Evolutionary conservation across 2,329 filamentous ascomycete species (phyloP), one percentile per base, ranked within the genome.

Genomic region (Didymella keratinophila): DNA sequence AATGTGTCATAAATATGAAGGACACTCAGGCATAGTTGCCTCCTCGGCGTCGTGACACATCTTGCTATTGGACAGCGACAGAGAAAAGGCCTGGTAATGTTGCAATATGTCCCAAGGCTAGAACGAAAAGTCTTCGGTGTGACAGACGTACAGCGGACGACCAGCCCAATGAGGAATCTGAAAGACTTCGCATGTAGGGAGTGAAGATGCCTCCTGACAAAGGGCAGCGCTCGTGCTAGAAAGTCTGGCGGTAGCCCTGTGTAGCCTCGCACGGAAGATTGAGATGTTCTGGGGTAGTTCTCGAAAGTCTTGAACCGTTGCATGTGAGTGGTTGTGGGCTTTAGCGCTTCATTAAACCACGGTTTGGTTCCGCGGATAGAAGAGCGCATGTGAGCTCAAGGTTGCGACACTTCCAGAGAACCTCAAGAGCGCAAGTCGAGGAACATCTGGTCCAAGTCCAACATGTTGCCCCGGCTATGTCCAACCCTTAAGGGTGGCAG

Each of bases 231-330:
- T 49, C 39, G 39, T 58, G 56, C 39, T 52, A 8, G 39, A 10
- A 32, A 39, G 20, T 39, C 30, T 53, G 23, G 21, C 23, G 32
- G 45, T 41, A 53, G 44, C 20, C 45, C 18, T 53, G 50, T 39
- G 25, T 42, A 58, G 56, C 45, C 50, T 45, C n/a, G 25, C 45
- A 50, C 32, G 25, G 50, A 50, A 58, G 32, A 58, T 53, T 53
- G 25, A 34, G 23, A 43, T 45, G 11, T 36, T 53, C 56, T 10
- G 32, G 41, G 30, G 34, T 41, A 14, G 6, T 37, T 16, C 18
- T 52, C 27, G 12, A 43, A 44, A 27, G 48, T 48, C 50, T 56
- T 53, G 36, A 48, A 62, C 11, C 41, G 41, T 28, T 21, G 37
- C 36, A 23, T 61, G 60, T 32, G 44, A 58, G 32, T 58, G 56